These are phyloP conservation scores for Corymbia maculata DNA, from an alignment of 345 rosid species.

Conservation along the genomic window DNA sequence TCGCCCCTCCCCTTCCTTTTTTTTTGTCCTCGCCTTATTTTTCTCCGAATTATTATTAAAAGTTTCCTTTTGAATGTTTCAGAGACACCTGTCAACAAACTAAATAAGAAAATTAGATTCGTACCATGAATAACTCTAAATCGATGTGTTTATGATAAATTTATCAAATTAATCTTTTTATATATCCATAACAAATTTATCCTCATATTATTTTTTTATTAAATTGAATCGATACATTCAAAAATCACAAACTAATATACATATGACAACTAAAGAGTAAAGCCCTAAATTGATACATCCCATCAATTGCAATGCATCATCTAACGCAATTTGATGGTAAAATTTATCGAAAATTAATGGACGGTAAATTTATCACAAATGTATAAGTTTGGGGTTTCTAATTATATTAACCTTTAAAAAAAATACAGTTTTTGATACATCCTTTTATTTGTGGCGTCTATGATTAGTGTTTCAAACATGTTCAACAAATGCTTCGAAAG, in stretches of 20 bases:
- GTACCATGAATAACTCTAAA: accelerated
- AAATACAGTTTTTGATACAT: too few species aligned
- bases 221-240: too few species aligned
- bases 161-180: too few species aligned
- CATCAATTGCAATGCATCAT: accelerated
- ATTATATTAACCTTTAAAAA: too few species aligned
- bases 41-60: neutral
- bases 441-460: accelerated
- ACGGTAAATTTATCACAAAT: too few species aligned
- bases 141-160: accelerated
- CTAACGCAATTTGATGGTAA: too few species aligned
- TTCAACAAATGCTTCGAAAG: neutral
- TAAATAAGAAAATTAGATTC: accelerated
- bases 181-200: too few species aligned
- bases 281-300: accelerated
- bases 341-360: accelerated
- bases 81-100: neutral
- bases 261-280: too few species aligned
- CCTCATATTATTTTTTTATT: too few species aligned
- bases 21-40: too few species aligned
- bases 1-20: neutral
- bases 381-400: accelerated
- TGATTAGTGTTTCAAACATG: neutral
- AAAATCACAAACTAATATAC: too few species aligned
- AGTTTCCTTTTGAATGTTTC: neutral